Conservation (phyloP, 208 protist species). For the Crithidia expoeki region DNA sequence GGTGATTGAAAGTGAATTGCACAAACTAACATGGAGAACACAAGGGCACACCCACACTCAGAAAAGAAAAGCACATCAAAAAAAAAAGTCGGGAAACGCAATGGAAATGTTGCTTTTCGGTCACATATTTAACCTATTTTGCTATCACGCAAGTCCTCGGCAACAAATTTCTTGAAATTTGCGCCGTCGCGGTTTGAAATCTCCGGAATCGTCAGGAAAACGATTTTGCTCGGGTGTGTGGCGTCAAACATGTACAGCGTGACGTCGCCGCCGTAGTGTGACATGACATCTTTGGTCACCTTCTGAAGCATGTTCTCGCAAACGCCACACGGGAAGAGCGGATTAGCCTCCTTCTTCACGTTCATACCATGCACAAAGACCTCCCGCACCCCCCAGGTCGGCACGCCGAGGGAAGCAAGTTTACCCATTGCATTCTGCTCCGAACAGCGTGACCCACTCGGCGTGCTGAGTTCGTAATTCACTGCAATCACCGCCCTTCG, state of each 20-base stretch:
- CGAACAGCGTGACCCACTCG: constrained; percentile 88
- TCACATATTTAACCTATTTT: neutral
- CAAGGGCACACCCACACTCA: no score
- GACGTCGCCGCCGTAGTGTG: constrained; percentile 72
- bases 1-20: no score
- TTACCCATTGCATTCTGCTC: constrained; percentile 91
- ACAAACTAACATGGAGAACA: no score
- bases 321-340: constrained; percentile 90
- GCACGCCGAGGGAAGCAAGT: constrained; percentile 73
- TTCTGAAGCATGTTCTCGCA: constrained; percentile 92
- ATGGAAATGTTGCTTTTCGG: no score
- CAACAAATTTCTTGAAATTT: constrained; percentile 81
- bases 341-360: constrained; percentile 73
- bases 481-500: constrained; percentile 76
- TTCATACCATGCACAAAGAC: constrained; percentile 86
- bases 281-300: constrained; percentile 74
- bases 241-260: constrained; percentile 92
- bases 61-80: neutral
- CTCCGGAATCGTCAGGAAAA: constrained; percentile 81
- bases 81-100: no score
- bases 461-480: constrained; percentile 92
- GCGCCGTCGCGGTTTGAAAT: constrained; percentile 79
- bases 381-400: constrained; percentile 81
- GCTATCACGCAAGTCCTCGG: constrained; percentile 51
- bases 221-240: constrained; percentile 70